Conservation (phyloP, 1,139 yeast genomes). For the Geotrichum australiense region DNA sequence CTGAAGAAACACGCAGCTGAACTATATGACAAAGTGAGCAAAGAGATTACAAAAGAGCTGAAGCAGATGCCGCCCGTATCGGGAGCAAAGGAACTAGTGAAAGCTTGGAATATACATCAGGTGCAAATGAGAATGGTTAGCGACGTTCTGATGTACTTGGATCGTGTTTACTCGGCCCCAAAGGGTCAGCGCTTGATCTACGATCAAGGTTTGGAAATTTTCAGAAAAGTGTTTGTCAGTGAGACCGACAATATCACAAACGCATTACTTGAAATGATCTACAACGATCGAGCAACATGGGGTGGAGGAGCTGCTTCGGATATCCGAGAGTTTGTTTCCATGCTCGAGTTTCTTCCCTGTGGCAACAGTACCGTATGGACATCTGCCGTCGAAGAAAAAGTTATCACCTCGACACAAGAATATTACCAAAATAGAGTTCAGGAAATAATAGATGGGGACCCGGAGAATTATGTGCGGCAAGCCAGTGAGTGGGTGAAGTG, state of each 20-base stretch:
- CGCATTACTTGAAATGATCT: slow-evolving; percentile 43
- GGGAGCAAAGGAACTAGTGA: slow-evolving; percentile 19
- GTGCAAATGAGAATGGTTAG: slow-evolving; percentile 73
- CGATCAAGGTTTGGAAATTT: slow-evolving; percentile 65
- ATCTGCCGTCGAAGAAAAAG: slow-evolving; percentile 1
- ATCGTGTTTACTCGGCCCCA: slow-evolving; percentile 77
- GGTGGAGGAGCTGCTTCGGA: slow-evolving; percentile 4
- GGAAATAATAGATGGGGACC: neutral
- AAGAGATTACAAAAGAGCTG: slow-evolving; percentile 47
- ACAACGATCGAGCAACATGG: slow-evolving; percentile 44
- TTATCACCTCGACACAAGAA: slow-evolving; percentile 1
- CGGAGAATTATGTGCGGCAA: slow-evolving; percentile 4
- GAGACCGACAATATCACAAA: slow-evolving; percentile 1
- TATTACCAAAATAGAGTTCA: neutral
- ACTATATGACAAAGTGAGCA: slow-evolving; percentile 58
- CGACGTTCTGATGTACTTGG: slow-evolving; percentile 79
- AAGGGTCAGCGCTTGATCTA: slow-evolving; percentile 59
- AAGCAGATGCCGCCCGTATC: slow-evolving; percentile 29
- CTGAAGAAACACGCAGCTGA: slow-evolving; percentile 64
- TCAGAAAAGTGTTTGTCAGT: slow-evolving; percentile 39
- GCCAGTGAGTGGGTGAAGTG: slow-evolving; percentile 6
- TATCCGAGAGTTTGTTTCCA: slow-evolving; percentile 40
- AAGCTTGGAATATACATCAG: slow-evolving; percentile 70
- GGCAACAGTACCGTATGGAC: slow-evolving; percentile 4
- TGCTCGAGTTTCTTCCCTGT: slow-evolving; percentile 56